Evolutionary conservation across 495 filamentous ascomycete genomes (phyloP).

Genomic region (Platismatia glauca): DNA sequence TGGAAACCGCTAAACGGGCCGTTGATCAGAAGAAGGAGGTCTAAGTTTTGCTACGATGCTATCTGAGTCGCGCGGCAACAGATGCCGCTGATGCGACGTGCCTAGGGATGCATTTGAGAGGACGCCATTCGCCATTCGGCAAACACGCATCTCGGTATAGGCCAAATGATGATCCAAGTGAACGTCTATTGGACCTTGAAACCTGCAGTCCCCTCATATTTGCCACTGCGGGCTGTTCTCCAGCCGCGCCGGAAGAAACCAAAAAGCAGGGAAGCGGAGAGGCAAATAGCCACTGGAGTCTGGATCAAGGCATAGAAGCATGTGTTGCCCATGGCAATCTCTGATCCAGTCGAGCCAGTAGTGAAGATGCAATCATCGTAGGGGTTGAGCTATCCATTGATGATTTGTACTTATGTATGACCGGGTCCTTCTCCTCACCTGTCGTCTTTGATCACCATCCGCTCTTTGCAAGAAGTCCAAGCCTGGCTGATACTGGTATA

Average conservation of each 20-base stretch:
- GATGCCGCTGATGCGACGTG: neutral
- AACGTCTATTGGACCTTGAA: neutral
- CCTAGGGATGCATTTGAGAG: neutral
- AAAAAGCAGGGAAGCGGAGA: neutral
- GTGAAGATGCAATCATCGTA: neutral
- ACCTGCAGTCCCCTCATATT: neutral
- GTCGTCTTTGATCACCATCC: neutral
- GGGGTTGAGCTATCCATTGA: neutral
- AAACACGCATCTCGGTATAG: neutral
- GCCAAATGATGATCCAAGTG: neutral
- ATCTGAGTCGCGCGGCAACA: constrained; percentile 5
- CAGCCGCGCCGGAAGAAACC: neutral
- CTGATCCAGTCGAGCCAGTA: neutral
- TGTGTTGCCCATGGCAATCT: constrained; percentile 4
- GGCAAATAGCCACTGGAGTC: neutral
- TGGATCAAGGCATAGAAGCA: neutral
- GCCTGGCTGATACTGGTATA: neutral
- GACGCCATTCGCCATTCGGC: too few relatives aligned
- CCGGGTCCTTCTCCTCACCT: neutral
- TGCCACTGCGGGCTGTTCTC: neutral
- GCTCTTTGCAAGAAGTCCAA: neutral
- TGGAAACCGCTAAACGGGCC: neutral
- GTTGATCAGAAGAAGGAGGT: neutral
- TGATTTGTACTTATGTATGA: neutral
- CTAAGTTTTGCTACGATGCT: neutral